A percentile compares a stretch with the other conserved stretches of the same genome.
Conservation (phyloP, 768 basidiomycete species). For the Leucosporidium yakuticum region DNA sequence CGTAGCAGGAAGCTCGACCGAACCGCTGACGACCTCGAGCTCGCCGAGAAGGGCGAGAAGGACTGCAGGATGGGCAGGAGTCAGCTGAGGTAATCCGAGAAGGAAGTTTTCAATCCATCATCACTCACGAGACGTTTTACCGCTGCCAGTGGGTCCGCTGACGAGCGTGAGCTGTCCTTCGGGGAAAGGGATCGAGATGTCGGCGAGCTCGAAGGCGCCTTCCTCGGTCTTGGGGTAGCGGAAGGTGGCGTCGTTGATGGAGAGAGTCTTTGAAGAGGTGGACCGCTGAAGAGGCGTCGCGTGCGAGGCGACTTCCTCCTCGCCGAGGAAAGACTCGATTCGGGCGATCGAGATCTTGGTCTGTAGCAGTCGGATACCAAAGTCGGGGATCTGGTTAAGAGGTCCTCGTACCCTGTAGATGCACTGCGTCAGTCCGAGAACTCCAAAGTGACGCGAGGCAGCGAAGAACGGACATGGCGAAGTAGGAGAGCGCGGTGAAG, state of each 20-base stretch:
- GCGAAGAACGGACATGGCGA: constrained; percentile 56
- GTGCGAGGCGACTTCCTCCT: constrained; percentile 46
- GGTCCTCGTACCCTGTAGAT: constrained; percentile 46
- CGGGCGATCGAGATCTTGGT: constrained; percentile 62
- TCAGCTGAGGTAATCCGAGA: no score
- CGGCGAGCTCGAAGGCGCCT: constrained; percentile 57
- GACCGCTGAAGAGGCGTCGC: not conserved
- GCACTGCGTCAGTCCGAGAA: not conserved
- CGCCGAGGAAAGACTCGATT: constrained; percentile 51
- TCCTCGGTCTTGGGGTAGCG: constrained; percentile 21
- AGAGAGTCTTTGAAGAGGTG: not conserved
- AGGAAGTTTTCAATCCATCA: no score
- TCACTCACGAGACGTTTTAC: constrained; percentile 16
- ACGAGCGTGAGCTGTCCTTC: constrained; percentile 64
- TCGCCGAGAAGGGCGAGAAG: constrained; percentile 28
- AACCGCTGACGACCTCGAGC: constrained; percentile 17
- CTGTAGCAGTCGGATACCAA: constrained; percentile 69
- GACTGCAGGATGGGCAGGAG: not conserved
- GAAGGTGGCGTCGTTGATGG: not conserved
- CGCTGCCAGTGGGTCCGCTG: constrained; percentile 44
- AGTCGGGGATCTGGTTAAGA: constrained; percentile 71
- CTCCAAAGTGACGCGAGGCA: no score
- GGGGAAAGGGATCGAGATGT: constrained; percentile 66
- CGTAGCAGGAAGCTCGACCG: constrained; percentile 5
- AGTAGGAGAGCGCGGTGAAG: constrained; percentile 81